Percentiles rank a stretch among this genome's conserved stretches.
These are phyloP conservation scores for Lichtheimia corymbifera DNA, from an alignment of 371 early-diverging fungal genomes.

Conservation along the genomic window DNA sequence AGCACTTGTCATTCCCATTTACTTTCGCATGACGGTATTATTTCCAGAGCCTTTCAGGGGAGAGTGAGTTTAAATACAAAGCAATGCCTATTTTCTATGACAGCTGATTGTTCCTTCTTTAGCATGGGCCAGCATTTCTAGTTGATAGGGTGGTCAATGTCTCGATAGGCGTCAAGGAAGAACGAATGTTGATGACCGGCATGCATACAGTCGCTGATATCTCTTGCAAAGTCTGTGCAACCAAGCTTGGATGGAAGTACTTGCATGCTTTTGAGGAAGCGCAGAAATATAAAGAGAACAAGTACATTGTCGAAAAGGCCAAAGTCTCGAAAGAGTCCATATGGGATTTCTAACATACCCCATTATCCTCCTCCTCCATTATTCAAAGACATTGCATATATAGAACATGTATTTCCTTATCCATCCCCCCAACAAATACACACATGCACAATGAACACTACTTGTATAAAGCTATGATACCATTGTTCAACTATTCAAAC, in stretches of 20 bases:
- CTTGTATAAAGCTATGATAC: neutral
- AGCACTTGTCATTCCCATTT: conserved; percentile 24
- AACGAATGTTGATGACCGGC: conserved; percentile 77
- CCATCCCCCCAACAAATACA: neutral
- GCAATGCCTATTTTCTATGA: neutral
- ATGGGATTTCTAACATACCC: conserved; percentile 26
- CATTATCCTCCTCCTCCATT: neutral
- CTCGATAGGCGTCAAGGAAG: conserved; percentile 60
- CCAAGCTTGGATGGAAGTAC: conserved; percentile 85
- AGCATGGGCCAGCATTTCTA: conserved; percentile 73
- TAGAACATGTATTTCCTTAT: neutral
- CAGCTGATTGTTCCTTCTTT: neutral
- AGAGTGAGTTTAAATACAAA: conserved; percentile 10
- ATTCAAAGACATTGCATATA: neutral
- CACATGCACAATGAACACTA: neutral
- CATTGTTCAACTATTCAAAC: conserved; percentile 6
- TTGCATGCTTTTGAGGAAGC: conserved; percentile 53
- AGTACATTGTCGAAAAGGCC: conserved; percentile 71
- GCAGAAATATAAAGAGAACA: conserved; percentile 86
- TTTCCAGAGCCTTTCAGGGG: conserved; percentile 25
- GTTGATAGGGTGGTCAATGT: conserved; percentile 69
- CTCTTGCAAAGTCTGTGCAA: conserved; percentile 60
- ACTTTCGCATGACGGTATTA: conserved; percentile 18
- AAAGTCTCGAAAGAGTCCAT: conserved; percentile 55
- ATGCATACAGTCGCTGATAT: conserved; percentile 81